Percentiles rank a stretch among this genome's conserved stretches.
These are phyloP conservation scores for Teratosphaeria viscida DNA, from an alignment of 2,329 filamentous ascomycete species.

Conservation along the genomic window DNA sequence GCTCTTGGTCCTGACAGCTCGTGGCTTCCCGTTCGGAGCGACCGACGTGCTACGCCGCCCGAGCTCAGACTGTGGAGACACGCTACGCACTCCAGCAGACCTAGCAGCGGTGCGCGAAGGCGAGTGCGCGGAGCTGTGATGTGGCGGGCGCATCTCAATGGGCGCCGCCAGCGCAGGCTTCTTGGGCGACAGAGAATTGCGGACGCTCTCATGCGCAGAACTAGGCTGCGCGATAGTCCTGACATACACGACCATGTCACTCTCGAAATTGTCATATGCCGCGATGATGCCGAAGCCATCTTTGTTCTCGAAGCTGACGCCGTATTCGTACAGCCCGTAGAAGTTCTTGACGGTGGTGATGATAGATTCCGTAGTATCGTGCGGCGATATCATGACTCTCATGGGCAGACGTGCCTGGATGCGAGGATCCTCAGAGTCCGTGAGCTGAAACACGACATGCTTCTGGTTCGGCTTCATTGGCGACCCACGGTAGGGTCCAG, in stretches of 20 bases:
- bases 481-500: constrained; percentile 15
- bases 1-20: constrained; percentile 43
- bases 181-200: constrained; percentile 33
- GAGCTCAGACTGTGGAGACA: constrained; percentile 58
- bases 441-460: constrained; percentile 68
- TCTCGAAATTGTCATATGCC: constrained; percentile 86
- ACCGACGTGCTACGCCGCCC: constrained; percentile 70
- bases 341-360: constrained; percentile 98
- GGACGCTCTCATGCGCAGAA: constrained; percentile 11
- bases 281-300: constrained; percentile 85
- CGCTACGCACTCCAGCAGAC: constrained; percentile 64
- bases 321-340: constrained; percentile 84
- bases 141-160: constrained; percentile 52
- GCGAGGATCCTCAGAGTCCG: constrained; percentile 32
- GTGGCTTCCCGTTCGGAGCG: constrained; percentile 46
- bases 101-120: constrained; percentile 59
- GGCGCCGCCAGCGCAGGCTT: constrained; percentile 52
- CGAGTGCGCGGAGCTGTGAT: constrained; percentile 50
- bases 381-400: constrained; percentile 82
- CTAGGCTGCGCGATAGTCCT: constrained; percentile 34
- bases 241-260: constrained; percentile 90
- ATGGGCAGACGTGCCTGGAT: constrained; percentile 61
- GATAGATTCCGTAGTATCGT: constrained; percentile 96
- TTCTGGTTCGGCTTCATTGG: constrained; percentile 41
- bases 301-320: constrained; percentile 91